Evolutionary conservation across 139 green algal genomes (phyloP).

Genomic region (Eudorina sp.): DNA sequence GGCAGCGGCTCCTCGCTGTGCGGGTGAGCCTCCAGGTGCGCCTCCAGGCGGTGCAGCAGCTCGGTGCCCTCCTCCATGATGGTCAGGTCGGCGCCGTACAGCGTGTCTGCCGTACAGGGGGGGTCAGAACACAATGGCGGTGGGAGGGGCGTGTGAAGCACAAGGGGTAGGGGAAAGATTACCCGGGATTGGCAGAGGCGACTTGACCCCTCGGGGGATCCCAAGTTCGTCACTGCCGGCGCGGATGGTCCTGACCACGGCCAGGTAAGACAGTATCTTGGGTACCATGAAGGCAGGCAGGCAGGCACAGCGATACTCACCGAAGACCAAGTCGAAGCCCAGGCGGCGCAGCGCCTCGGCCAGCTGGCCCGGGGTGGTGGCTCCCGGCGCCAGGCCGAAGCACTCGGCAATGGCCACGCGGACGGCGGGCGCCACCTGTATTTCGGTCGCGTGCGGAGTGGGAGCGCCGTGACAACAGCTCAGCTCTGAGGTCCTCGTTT

Average conservation of each 20-base stretch:
- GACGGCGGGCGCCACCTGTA: conserved; percentile 74
- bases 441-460: neutral
- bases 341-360: conserved; percentile 69
- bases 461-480: neutral
- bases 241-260: no score
- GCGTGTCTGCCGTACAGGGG: conserved; percentile 68
- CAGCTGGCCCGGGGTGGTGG: conserved; percentile 65
- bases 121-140: no score
- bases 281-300: no score
- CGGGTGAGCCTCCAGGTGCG: conserved; percentile 48
- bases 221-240: no score
- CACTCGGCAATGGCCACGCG: conserved; percentile 75
- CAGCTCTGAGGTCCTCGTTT: no score
- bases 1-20: conserved; percentile 67
- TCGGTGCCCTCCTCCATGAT: conserved; percentile 82
- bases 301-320: conserved; percentile 22
- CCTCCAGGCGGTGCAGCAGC: conserved; percentile 49
- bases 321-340: conserved; percentile 83
- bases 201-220: no score
- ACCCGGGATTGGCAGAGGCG: no score
- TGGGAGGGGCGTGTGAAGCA: no score
- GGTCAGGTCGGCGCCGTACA: conserved; percentile 79
- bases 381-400: conserved; percentile 65
- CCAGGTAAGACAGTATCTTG: no score
- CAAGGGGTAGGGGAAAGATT: no score